Evolutionary conservation across 2,329 filamentous ascomycete species (phyloP).

Genomic region (Ceratocystis diversiconidia): DNA sequence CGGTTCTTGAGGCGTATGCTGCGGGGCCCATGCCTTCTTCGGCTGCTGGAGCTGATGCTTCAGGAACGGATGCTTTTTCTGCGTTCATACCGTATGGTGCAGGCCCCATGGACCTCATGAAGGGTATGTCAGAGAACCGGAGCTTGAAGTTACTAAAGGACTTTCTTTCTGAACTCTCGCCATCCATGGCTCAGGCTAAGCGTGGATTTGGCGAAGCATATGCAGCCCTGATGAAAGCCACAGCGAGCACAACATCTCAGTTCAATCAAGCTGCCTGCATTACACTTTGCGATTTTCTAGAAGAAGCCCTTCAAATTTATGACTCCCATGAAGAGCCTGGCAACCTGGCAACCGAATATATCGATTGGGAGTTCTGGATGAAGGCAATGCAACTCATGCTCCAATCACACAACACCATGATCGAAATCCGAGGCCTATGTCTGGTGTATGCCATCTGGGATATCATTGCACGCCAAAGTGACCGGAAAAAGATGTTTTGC

Average conservation of each 20-base stretch:
- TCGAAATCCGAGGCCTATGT: constrained; percentile 70
- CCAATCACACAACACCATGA: constrained; percentile 74
- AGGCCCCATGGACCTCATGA: constrained; percentile 53
- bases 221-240: constrained; percentile 55
- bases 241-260: constrained; percentile 59
- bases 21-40: constrained; percentile 33
- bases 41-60: constrained; percentile 38
- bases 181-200: constrained; percentile 32
- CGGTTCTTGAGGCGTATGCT: constrained; percentile 34
- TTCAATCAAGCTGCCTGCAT: constrained; percentile 77
- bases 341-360: constrained; percentile 30
- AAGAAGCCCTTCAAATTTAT: constrained; percentile 59
- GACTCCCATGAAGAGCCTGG: constrained; percentile 33
- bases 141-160: constrained; percentile 71
- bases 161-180: constrained; percentile 43
- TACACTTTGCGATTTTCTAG: constrained; percentile 78
- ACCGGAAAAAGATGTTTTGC: constrained; percentile 56
- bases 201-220: constrained; percentile 66
- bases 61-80: constrained; percentile 50
- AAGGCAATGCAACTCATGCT: constrained; percentile 66
- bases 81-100: constrained; percentile 41
- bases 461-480: constrained; percentile 48
- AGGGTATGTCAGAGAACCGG: constrained; percentile 78
- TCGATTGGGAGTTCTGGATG: constrained; percentile 79
- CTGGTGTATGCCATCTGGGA: constrained; percentile 74